Base-by-base conservation (phyloP, 306 rosid species). In the Begonia peltatifolia region DNA sequence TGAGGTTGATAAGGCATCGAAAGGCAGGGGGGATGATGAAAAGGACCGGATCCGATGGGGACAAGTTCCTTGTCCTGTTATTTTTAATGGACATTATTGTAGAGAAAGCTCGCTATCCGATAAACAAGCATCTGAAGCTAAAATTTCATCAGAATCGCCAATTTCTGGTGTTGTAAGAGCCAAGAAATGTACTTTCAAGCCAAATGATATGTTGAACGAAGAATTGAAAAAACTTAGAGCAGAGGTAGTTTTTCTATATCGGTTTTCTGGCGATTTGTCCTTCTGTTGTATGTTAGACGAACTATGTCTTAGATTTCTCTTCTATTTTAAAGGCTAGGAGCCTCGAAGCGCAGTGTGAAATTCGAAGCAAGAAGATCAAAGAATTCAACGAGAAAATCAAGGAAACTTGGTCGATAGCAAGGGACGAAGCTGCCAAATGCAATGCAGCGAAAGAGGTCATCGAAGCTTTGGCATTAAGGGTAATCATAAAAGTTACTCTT, bases 371-470 rank as follows among this genome's bases (percentile, higher is more conserved):
- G 17, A 76, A 74, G 68, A 65, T 87, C 46, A 76, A 71, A 56
- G 76, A 76, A 60, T 75, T 75, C 66, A 83, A 68, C 44, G 62
- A 70, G 52, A 68, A 78, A 67, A 55, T 78, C 2, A 76, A 76
- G 64, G 84, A 83, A 62, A 81, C 77, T 61, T 78, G 80, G 87
- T 62, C 63, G 35, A 53, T 78, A 11, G 90, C 87, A 0, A 80
- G 69, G 76, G 84, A 80, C 55, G 94, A 87, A 73, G 82, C 87
- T n/a, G 76, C 76, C 1, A 71, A 70, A 68, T 76, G 74, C 60
- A 78, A 84, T 69, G 79, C 87, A 60, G 84, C 94, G 9, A 76
- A 76, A 65, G 94, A 78, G 52, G 76, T 80, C 63, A 83, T 80
- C 60, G 80, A 76, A 68, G 94, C 79, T 59, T 76, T 87, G 71